Base-by-base conservation (phyloP, 148 eudicot species). In the Silene uniflora region DNA sequence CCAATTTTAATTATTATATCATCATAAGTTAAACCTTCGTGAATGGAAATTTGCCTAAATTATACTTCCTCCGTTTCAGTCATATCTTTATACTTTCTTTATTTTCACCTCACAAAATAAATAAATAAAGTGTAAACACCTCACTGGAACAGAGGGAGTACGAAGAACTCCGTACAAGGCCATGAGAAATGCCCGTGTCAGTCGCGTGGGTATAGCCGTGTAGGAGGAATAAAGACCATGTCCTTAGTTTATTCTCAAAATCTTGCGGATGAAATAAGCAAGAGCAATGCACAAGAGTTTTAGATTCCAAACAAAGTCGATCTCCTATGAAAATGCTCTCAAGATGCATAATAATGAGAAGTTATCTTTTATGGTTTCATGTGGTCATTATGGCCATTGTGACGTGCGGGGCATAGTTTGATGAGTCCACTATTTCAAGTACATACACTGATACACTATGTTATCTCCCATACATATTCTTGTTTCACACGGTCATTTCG, bases 351-450 rank as follows among this genome's bases (percentile, higher is more conserved):
- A 29, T 29, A n/a, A n/a, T n/a, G n/a, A n/a, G n/a, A n/a, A n/a
- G 44, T 39, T 39, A 39, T 39, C 0, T 39, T 39, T 46, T 55
- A 65, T 75, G 61, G 69, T 68, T 73, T 67, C 56, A 62, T 70
- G 63, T 32, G 42, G 75, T 65, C 75, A 78, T 78, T 64, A 39
- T 72, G 76, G 66, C 58, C 1, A 22, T 29, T 72, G 67, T 27
- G 63, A 24, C 75, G 71, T 62, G 74, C 24, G 63, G 74, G 64
- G 14, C 24, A 18, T 56, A 17, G 47, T 66, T 66, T 66, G 4
- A 17, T 66, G 4, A 17, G 4, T 44, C n/a, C 39, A 27, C 29
- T 64, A 29, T 66, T 65, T 32, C 19, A 12, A 49, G 17, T 49
- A 49, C 55, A 29, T 3, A 29, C 1, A 29, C 2, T 29, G 3